phyloP scores from a whole-genome alignment of 768 basidiomycete genomes.

The Xerocomus potaroensis region DNA sequence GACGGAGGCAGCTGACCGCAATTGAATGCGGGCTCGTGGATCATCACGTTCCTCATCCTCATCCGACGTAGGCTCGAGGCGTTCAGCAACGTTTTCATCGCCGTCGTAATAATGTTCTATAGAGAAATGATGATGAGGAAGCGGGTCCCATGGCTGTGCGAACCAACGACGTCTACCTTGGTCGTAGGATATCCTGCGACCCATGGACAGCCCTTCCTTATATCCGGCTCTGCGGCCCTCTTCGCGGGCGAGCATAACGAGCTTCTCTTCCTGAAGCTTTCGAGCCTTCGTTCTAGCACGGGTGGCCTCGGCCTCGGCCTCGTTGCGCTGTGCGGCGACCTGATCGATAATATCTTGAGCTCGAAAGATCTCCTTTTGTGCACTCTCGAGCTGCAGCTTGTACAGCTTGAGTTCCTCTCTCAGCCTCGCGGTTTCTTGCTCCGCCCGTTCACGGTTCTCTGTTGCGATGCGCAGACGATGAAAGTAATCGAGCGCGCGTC shows the following conservation, averaged over 20 bases:
- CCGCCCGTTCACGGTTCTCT: conserved; percentile 35
- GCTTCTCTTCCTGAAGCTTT: conserved; percentile 38
- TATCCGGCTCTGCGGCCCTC: conserved; percentile 42
- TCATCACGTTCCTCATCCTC: conserved; percentile 24
- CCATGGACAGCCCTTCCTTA: conserved; percentile 36
- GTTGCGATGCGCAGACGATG: conserved; percentile 38
- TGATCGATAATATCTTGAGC: conserved; percentile 42
- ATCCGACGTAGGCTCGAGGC: conserved; percentile 12
- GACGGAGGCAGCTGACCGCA: conserved; percentile 14
- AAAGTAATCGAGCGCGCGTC: conserved; percentile 44
- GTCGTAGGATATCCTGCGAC: conserved; percentile 28
- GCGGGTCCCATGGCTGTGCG: conserved; percentile 7
- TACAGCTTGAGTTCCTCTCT: conserved; percentile 44
- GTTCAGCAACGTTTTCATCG: conserved; percentile 11
- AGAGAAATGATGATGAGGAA: conserved; percentile 8
- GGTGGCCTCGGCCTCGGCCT: conserved; percentile 44
- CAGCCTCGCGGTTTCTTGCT: conserved; percentile 35
- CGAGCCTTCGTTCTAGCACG: conserved; percentile 43
- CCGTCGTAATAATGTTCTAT: conserved; percentile 11
- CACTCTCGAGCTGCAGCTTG: conserved; percentile 42
- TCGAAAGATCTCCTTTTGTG: conserved; percentile 41
- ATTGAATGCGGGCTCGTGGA: conserved; percentile 8
- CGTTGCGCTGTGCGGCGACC: conserved; percentile 38
- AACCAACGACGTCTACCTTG: conserved; percentile 23
- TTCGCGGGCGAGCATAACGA: conserved; percentile 39